phyloP scores from a whole-genome alignment of 2,329 filamentous ascomycete species.

The Scytalidium sp. region DNA sequence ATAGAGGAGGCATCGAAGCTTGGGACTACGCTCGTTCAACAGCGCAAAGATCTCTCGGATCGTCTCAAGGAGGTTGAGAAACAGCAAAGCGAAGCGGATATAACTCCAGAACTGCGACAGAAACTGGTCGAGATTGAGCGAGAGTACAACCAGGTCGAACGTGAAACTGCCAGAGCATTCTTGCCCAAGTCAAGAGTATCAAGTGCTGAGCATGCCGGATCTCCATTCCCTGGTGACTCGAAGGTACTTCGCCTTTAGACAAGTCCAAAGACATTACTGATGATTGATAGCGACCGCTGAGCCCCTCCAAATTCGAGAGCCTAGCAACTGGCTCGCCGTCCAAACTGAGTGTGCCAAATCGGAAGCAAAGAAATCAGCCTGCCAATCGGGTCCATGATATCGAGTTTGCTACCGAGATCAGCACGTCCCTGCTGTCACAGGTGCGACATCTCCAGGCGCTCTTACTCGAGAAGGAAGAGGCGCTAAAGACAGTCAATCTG shows the following conservation, averaged over 20 bases:
- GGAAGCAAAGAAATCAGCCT: slow-evolving; percentile 87
- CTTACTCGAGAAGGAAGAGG: slow-evolving; percentile 83
- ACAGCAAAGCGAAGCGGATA: slow-evolving; percentile 70
- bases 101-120: slow-evolving; percentile 77
- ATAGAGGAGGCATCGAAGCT: slow-evolving; percentile 89
- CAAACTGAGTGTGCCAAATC: slow-evolving; percentile 82
- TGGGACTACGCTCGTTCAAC: slow-evolving; percentile 81
- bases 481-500: slow-evolving; percentile 69
- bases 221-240: slow-evolving; percentile 41
- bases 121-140: slow-evolving; percentile 85
- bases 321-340: slow-evolving; percentile 83
- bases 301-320: slow-evolving; percentile 76
- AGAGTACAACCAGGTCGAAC: slow-evolving; percentile 91
- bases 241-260: slow-evolving; percentile 33
- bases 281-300: slow-evolving; percentile 59
- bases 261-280: slow-evolving; percentile 14
- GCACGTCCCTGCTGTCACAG: slow-evolving; percentile 89
- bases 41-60: slow-evolving; percentile 79
- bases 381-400: slow-evolving; percentile 90
- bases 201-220: slow-evolving; percentile 57
- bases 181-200: slow-evolving; percentile 79
- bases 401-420: slow-evolving; percentile 97
- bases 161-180: slow-evolving; percentile 85
- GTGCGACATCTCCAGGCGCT: slow-evolving; percentile 85
- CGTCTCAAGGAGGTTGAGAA: slow-evolving; percentile 82